phyloP scores from a whole-genome alignment of 2,329 filamentous ascomycete genomes.

The Rhynchosporium secalis region DNA sequence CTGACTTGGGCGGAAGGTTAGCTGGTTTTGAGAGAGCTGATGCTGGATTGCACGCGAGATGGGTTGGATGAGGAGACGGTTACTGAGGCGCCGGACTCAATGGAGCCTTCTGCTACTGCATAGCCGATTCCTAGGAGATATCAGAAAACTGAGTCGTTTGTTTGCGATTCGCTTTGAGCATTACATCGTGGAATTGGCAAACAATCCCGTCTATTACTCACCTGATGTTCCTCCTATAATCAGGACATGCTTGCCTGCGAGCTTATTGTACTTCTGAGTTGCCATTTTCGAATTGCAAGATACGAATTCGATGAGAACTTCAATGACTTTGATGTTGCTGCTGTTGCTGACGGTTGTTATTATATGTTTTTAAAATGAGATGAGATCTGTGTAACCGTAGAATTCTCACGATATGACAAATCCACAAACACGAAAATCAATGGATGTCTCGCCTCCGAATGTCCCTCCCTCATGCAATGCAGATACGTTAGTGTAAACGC shows the following conservation, averaged over 20 bases:
- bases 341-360: too few relatives aligned
- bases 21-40: constrained; percentile 20
- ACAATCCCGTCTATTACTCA: constrained; percentile 2
- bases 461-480: too few relatives aligned
- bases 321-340: neutral
- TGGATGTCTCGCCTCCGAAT: too few relatives aligned
- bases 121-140: constrained; percentile 30
- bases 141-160: neutral
- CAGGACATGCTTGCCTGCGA: constrained; percentile 33
- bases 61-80: constrained; percentile 31
- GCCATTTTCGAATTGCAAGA: neutral
- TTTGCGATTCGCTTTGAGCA: too few relatives aligned
- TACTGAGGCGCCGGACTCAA: constrained; percentile 31
- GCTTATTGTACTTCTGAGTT: constrained; percentile 35
- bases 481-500: too few relatives aligned
- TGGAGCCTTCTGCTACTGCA: constrained; percentile 33
- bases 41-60: constrained; percentile 15
- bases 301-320: neutral
- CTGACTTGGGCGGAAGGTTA: constrained; percentile 22
- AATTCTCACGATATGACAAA: too few relatives aligned
- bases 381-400: too few relatives aligned
- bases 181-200: too few relatives aligned
- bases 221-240: constrained; percentile 36
- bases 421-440: too few relatives aligned
- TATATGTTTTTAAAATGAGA: too few relatives aligned